A percentile compares a stretch with the other conserved stretches of the same genome.
These are phyloP conservation scores for Epichloe elymi DNA, from an alignment of 2,329 filamentous ascomycete species.

Conservation along the genomic window DNA sequence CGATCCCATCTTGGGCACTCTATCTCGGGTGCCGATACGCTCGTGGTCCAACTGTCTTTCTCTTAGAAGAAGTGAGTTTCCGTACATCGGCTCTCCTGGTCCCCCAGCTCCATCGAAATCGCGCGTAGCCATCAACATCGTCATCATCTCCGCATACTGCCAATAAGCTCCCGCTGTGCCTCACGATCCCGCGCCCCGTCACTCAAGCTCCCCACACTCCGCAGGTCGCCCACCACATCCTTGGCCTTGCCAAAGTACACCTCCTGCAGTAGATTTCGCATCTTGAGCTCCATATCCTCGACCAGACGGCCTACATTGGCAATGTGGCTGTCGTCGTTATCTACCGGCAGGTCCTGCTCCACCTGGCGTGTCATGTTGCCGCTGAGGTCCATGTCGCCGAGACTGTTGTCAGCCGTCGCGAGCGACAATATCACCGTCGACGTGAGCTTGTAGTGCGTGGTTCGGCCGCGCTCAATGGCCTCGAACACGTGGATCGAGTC, in stretches of 20 bases:
- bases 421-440: slow-evolving; percentile 91
- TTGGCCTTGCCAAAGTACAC: slow-evolving; percentile 99
- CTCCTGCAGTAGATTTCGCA: slow-evolving; percentile 95
- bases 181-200: slow-evolving; percentile 74
- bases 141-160: slow-evolving; percentile 37
- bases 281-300: slow-evolving; percentile 99
- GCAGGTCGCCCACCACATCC: slow-evolving; percentile 90
- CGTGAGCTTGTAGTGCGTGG: slow-evolving; percentile 93
- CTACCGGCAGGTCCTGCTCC: slow-evolving; percentile 79
- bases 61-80: no score
- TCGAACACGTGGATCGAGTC: slow-evolving; percentile 99
- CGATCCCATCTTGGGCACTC: no score
- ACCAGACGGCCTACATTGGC: slow-evolving; percentile 88
- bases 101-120: no score
- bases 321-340: slow-evolving; percentile 85
- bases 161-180: slow-evolving; percentile 79
- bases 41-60: no score
- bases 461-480: slow-evolving; percentile 80
- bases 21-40: no score
- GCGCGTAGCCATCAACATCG: no score
- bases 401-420: slow-evolving; percentile 41
- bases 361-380: slow-evolving; percentile 98
- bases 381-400: slow-evolving; percentile 82
- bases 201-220: slow-evolving; percentile 73
- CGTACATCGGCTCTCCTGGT: no score